phyloP scores from a whole-genome alignment of 768 basidiomycete genomes.

The Gyrodon lividus region DNA sequence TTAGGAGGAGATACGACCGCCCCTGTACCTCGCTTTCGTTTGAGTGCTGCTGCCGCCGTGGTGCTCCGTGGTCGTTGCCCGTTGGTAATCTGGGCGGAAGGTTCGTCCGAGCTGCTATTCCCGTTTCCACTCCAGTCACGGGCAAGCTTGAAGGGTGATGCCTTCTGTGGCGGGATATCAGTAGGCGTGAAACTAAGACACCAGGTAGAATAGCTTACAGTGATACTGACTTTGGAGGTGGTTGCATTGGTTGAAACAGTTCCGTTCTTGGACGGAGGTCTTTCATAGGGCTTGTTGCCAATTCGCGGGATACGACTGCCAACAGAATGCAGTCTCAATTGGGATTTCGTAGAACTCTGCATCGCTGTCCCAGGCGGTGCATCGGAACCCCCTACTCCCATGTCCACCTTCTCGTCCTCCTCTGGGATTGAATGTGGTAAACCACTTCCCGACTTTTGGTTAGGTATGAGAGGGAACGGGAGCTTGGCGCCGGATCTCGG shows the following conservation, averaged over 20 bases:
- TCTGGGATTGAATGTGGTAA: constrained; percentile 34
- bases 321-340: constrained; percentile 44
- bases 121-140: constrained; percentile 9
- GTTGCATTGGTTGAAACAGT: constrained; percentile 5
- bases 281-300: constrained; percentile 56
- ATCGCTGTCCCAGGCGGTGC: constrained; percentile 14
- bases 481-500: constrained; percentile 16
- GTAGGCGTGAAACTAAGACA: neutral
- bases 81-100: constrained; percentile 7
- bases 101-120: constrained; percentile 10
- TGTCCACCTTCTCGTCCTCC: constrained; percentile 22
- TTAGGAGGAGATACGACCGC: constrained; percentile 15
- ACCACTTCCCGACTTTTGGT: constrained; percentile 18
- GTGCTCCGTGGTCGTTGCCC: neutral
- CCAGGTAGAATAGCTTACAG: constrained; percentile 17
- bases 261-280: constrained; percentile 27
- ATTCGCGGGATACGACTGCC: constrained; percentile 64
- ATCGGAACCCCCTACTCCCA: constrained; percentile 8
- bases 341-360: constrained; percentile 38
- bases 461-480: constrained; percentile 29
- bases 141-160: constrained; percentile 9
- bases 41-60: constrained; percentile 24
- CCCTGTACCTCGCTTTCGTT: constrained; percentile 31
- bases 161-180: constrained; percentile 7
- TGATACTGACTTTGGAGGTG: constrained; percentile 6